Base-by-base conservation (phyloP, 2,329 filamentous ascomycete species). In the Botrytis aclada region DNA sequence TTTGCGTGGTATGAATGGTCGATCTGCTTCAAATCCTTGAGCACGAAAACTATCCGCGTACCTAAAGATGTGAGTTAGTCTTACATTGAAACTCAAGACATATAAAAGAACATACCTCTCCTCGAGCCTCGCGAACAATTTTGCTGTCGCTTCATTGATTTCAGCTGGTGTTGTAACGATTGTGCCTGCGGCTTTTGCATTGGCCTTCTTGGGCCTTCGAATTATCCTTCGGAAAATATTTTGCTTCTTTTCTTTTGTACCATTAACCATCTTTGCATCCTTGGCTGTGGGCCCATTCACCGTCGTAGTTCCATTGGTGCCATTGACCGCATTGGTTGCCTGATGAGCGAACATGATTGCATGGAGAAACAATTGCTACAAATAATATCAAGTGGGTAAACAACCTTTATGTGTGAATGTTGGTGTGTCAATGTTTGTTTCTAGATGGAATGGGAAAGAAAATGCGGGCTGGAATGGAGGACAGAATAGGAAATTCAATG, bases 391-490 rank as follows among this genome's bases (percentile, higher is more conserved):
- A 58, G 37, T 32, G 47, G 29, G n/a, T 22, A 16, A 54, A 54
- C 45, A 54, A 22, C 18, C 60, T 67, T 43, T 66, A 72, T 58
- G n/a, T 39, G 45, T 51, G 37, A 39, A 43, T 4, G n/a, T 56
- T 22, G n/a, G n/a, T 4, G 29, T 56, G 39, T 72, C 47, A 72
- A 67, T 72, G 58, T 67, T 72, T 39, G n/a, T 66, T 58, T 67
- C 10, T 14, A 20, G 3, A 45, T 66, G 45, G 61, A 66, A 72
- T 67, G 61, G 20, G 9, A 34, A 37, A 29, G 37, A 29, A 72
- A 67, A 72, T 67, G 70, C 58, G 47, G 70, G 58, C 47, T 67
- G 70, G 61, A 66, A 72, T 66, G 70, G 60, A 47, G 69, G 32
- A 56, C 61, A 34, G 51, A 56, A 47, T 56, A 56, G 34, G 69